Evolutionary conservation across 208 protist genomes (phyloP).

Genomic region (Leishmania guyanensis): DNA sequence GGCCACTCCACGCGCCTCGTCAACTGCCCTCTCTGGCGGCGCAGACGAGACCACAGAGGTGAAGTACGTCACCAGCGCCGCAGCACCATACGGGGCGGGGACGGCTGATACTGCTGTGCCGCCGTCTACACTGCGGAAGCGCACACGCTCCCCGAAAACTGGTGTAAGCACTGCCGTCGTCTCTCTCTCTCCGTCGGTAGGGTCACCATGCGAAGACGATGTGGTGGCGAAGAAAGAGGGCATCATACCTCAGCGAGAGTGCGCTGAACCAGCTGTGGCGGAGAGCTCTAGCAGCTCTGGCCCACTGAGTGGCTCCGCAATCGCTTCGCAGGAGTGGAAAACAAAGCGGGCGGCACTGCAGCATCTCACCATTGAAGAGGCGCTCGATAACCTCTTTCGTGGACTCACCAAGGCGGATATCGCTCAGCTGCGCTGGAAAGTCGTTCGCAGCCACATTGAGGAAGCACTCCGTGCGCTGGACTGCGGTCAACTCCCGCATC

Average conservation of each 20-base stretch:
- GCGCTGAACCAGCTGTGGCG: slow-evolving; percentile 20
- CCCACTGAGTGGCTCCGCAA: neutral
- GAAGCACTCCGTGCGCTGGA: slow-evolving; percentile 24
- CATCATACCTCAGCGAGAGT: neutral
- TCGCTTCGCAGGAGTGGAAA: neutral
- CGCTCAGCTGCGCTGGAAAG: slow-evolving; percentile 60
- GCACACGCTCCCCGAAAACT: slow-evolving; percentile 7
- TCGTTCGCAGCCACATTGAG: slow-evolving; percentile 39
- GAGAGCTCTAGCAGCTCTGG: neutral
- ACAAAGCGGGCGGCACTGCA: slow-evolving; percentile 12
- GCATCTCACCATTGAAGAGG: slow-evolving; percentile 27
- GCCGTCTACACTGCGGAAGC: slow-evolving; percentile 11
- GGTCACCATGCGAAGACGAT: neutral
- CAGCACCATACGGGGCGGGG: neutral
- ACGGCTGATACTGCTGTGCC: neutral
- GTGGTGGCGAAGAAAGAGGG: neutral
- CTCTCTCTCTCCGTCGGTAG: slow-evolving; percentile 19
- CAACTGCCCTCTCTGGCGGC: neutral
- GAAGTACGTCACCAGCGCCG: too few relatives aligned
- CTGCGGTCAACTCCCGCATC: neutral
- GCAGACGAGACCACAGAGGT: neutral
- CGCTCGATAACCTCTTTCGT: slow-evolving; percentile 38
- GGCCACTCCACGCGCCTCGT: slow-evolving; percentile 22
- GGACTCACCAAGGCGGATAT: slow-evolving; percentile 53
- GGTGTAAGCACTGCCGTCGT: slow-evolving; percentile 5